Base-by-base conservation (phyloP, 331 rosid species). In the Pyrus hybrid region DNA sequence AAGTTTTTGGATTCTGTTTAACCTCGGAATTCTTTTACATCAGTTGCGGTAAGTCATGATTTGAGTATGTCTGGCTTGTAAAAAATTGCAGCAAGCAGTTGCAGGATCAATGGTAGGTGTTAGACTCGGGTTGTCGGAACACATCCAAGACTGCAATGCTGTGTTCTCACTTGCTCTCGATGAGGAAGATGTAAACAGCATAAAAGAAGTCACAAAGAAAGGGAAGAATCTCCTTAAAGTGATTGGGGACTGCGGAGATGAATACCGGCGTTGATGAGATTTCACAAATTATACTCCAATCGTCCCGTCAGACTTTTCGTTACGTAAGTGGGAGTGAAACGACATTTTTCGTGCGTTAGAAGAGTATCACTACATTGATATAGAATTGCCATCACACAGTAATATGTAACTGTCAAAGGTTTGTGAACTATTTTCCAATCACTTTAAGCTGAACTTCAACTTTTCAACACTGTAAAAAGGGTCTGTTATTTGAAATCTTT, bases 211-310 rank as follows among this genome's bases (percentile, higher is more conserved):
- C 74, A 76, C 87, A 8, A 81, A 60, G 32, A 87, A 90, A 79
- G 97, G 98, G 76, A 90, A 88, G 80, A 81, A 93, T 90, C 91
- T 91, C 71, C 96, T 93, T 47, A 80, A 66, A 81, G 88, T 91
- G 70, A 93, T 93, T 75, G 98, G 98, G 64, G 98, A 93, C 69
- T 93, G 98, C 29, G 98, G 98, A 82, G 98, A 91, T 79, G 98
- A 93, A 81, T 91, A 93, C 80, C 86, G 98, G 83, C 94, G 98
- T 53, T 82, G 76, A 56, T 93, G 81, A 88, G 22, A 21, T 13
- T 78, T 26, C 0, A 37, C 47, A 41, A 41, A 41, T 11, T 41
- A 41, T 41, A 60, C 56, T 63, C 9, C 17, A 53, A 49, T 49
- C 2, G 10, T 9, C 62, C 13, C 45, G 41, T 68, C 53, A 28